Percentiles rank a stretch among this genome's conserved stretches.
phyloP scores from a whole-genome alignment of 2,329 filamentous ascomycete species.

The Penicillium concentricum region DNA sequence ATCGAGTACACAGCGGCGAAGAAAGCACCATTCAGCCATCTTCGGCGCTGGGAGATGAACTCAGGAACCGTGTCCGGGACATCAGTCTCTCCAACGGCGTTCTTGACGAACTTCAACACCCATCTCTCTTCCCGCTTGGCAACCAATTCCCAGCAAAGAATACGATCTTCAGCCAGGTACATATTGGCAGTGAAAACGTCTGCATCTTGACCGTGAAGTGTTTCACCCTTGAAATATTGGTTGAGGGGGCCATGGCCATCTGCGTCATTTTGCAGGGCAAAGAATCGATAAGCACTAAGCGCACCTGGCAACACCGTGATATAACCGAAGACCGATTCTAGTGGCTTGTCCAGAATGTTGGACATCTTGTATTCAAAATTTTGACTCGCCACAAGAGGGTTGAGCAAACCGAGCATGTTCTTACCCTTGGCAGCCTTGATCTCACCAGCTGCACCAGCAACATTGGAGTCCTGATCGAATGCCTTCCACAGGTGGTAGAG shows the following conservation, averaged over 20 bases:
- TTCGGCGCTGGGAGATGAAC: constrained; percentile 91
- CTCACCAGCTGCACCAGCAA: constrained; percentile 93
- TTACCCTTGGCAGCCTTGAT: constrained; percentile 97
- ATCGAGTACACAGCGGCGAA: constrained; percentile 98
- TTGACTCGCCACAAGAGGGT: constrained; percentile 92
- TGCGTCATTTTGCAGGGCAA: constrained; percentile 93
- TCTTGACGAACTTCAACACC: constrained; percentile 98
- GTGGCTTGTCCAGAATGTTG: constrained; percentile 94
- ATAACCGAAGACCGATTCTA: constrained; percentile 97
- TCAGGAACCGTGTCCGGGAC: constrained; percentile 93
- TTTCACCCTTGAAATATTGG: constrained; percentile 99
- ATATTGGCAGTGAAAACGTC: constrained; percentile 99
- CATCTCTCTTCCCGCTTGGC: constrained; percentile 92
- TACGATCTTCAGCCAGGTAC: constrained; percentile 98
- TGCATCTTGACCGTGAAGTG: constrained; percentile 89
- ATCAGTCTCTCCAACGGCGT: constrained; percentile 94
- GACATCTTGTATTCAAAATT: constrained; percentile 99
- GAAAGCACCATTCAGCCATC: constrained; percentile 98
- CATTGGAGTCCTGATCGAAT: constrained; percentile 95
- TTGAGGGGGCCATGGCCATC: constrained; percentile 92
- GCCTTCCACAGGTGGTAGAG: constrained; percentile 99
- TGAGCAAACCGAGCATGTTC: constrained; percentile 77
- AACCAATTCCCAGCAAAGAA: constrained; percentile 96
- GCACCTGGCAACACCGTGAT: constrained; percentile 96
- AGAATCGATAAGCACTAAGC: constrained; percentile 90